Evolutionary conservation across 2,329 filamentous ascomycete genomes (phyloP).

Genomic region (Fusarium foetens): DNA sequence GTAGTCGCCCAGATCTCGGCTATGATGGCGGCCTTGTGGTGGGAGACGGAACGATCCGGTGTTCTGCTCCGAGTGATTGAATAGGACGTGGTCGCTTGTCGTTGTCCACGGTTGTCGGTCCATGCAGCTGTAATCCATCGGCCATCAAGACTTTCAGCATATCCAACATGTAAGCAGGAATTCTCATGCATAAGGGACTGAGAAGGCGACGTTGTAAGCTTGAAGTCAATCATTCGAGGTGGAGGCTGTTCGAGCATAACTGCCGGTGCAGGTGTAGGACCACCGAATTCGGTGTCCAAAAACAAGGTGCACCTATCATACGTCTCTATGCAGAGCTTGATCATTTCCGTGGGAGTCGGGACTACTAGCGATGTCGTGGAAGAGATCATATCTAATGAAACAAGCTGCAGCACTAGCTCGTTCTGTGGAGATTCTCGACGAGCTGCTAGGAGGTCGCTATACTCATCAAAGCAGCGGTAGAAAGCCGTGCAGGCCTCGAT

Average conservation of each 20-base stretch:
- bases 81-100: slow-evolving; percentile 79
- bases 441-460: slow-evolving; percentile 57
- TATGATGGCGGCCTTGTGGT: slow-evolving; percentile 64
- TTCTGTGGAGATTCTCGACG: slow-evolving; percentile 59
- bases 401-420: slow-evolving; percentile 80
- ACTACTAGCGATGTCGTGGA: slow-evolving; percentile 71
- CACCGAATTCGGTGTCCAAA: slow-evolving; percentile 51
- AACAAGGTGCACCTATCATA: slow-evolving; percentile 77
- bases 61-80: slow-evolving; percentile 70
- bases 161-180: slow-evolving; percentile 82
- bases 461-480: slow-evolving; percentile 73
- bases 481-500: slow-evolving; percentile 80
- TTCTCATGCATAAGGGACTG: slow-evolving; percentile 81
- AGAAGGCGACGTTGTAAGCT: slow-evolving; percentile 73
- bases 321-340: slow-evolving; percentile 74
- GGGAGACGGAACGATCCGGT: slow-evolving; percentile 61
- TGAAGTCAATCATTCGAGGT: slow-evolving; percentile 80
- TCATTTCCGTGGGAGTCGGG: slow-evolving; percentile 68
- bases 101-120: slow-evolving; percentile 80
- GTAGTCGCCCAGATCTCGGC: slow-evolving; percentile 84
- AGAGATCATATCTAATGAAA: slow-evolving; percentile 75
- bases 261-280: slow-evolving; percentile 71
- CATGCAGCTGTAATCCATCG: slow-evolving; percentile 83
- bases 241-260: slow-evolving; percentile 77
- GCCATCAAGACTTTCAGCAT: slow-evolving; percentile 78